These are phyloP conservation scores for Cyberlindnera meyerae DNA, from an alignment of 805 yeast genomes.

Conservation along the genomic window DNA sequence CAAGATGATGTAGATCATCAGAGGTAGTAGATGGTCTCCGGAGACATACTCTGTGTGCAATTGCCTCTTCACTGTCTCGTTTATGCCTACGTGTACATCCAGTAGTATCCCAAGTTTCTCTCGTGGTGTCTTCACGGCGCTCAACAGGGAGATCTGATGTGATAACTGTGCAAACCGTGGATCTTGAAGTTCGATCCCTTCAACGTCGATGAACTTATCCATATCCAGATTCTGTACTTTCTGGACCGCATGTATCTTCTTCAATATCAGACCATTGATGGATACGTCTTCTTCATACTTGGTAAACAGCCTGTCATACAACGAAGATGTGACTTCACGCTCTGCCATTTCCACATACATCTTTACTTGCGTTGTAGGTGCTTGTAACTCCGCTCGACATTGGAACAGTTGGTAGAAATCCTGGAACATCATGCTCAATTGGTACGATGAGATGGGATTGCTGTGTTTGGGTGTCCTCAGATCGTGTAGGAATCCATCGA, in stretches of 20 bases:
- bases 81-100: constrained; percentile 17
- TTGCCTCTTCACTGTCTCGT: constrained; percentile 7
- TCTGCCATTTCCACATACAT: constrained; percentile 19
- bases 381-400: constrained; percentile 8
- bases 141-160: constrained; percentile 5
- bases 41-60: constrained; percentile 4
- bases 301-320: constrained; percentile 16
- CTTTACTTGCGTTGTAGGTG: too few relatives aligned
- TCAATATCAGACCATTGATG: constrained; percentile 15
- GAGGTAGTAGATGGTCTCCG: constrained; percentile 24
- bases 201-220: constrained; percentile 17
- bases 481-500: constrained; percentile 17
- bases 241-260: constrained; percentile 13
- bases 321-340: constrained; percentile 7
- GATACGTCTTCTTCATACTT: constrained; percentile 13
- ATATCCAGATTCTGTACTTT: constrained; percentile 15
- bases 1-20: constrained; percentile 21
- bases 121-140: constrained; percentile 11
- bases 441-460: constrained; percentile 18
- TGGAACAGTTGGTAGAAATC: constrained; percentile 18
- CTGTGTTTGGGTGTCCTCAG: constrained; percentile 20
- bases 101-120: constrained; percentile 15
- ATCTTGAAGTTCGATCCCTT: constrained; percentile 13
- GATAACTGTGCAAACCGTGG: constrained; percentile 8
- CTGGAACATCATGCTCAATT: constrained; percentile 18